These are phyloP conservation scores for Oemleria cerasiformis DNA, from an alignment of 306 rosid genomes.

Conservation along the genomic window DNA sequence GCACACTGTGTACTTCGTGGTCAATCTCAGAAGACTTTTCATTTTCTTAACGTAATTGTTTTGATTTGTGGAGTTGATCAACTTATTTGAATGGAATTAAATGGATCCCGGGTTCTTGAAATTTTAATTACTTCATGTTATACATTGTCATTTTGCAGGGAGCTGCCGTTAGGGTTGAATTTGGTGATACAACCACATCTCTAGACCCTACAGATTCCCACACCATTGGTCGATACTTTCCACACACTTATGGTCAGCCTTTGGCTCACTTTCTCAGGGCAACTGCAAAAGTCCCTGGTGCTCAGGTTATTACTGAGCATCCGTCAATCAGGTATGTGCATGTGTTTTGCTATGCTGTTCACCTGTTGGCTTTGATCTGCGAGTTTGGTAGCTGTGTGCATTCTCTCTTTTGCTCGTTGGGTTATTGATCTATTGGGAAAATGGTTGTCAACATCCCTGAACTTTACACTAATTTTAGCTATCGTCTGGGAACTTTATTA, in stretches of 20 bases:
- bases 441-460: too few relatives aligned
- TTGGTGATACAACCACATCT: conserved; percentile 81
- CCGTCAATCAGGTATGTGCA: conserved; percentile 57
- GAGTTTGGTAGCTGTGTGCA: too few relatives aligned
- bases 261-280: conserved; percentile 98
- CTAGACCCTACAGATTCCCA: conserved; percentile 72
- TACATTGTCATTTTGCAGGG: conserved; percentile 49
- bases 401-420: too few relatives aligned
- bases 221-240: conserved; percentile 59
- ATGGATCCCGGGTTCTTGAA: neutral
- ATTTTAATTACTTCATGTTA: neutral
- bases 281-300: conserved; percentile 83
- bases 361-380: too few relatives aligned
- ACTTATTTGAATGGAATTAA: neutral
- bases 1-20: neutral
- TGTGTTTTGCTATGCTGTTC: neutral
- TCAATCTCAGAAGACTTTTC: neutral
- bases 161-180: conserved; percentile 89
- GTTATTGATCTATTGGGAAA: too few relatives aligned
- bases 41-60: neutral
- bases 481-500: too few relatives aligned
- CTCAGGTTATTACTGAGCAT: conserved; percentile 82
- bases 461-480: too few relatives aligned
- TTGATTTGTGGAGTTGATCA: neutral
- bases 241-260: conserved; percentile 79